These are phyloP conservation scores for Pneumocystis jirovecii DNA, from an alignment of 1,139 yeast genomes.

Conservation along the genomic window DNA sequence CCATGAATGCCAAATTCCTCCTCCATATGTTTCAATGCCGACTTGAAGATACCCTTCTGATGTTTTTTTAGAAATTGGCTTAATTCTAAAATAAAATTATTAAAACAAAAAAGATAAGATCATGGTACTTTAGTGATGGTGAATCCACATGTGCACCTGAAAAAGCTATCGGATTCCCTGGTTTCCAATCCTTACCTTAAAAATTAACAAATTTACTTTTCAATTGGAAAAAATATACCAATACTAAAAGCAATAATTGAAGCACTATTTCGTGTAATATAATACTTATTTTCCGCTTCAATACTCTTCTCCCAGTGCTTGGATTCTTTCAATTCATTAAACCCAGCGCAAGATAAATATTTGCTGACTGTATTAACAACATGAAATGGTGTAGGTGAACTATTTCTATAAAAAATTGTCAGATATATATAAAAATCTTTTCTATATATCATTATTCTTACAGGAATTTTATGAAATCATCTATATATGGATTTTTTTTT, in stretches of 20 bases:
- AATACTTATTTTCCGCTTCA: conserved; percentile 42
- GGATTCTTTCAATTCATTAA: conserved; percentile 58
- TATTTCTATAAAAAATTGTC: conserved; percentile 46
- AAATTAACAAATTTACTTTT: not conserved
- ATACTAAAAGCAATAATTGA: conserved; percentile 77
- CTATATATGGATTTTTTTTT: not conserved
- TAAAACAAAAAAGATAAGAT: conserved; percentile 1
- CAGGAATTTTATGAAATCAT: not conserved
- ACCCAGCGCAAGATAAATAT: conserved; percentile 45
- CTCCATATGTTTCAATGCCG: conserved; percentile 92
- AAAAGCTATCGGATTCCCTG: conserved; percentile 77
- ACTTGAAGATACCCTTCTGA: conserved; percentile 73
- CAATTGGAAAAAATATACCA: conserved; percentile 8
- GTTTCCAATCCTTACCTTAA: conserved; percentile 47
- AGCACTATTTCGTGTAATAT: conserved; percentile 72
- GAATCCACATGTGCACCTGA: conserved; percentile 94
- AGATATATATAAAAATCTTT: not conserved
- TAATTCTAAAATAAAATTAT: conserved; percentile 35
- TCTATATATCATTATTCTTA: not conserved
- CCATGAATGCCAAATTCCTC: conserved; percentile 71
- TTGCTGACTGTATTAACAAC: conserved; percentile 54
- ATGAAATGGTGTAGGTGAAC: conserved; percentile 90
- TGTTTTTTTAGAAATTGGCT: conserved; percentile 63
- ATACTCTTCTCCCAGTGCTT: conserved; percentile 54
- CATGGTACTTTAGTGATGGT: conserved; percentile 42